Evolutionary conservation across 2,329 filamentous ascomycete genomes (phyloP), one percentile per base, ranked within the genome.

Genomic region (Ampelomyces quisqualis): DNA sequence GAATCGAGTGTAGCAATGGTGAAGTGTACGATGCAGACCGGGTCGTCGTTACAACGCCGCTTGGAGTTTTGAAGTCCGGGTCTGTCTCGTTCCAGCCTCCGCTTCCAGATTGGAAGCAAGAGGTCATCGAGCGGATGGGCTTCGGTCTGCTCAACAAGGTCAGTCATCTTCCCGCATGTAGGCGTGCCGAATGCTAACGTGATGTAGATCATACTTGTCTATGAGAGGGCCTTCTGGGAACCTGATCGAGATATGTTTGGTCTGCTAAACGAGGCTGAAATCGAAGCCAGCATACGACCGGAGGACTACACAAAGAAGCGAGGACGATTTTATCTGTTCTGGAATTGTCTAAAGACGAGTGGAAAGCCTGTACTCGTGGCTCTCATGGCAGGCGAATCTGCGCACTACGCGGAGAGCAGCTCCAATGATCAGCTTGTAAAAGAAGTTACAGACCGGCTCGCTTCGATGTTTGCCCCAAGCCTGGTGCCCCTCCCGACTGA

Each of bases 241-340:
- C 76, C 83, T 5, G 79, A 85, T 29, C 81, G 88, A 51, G 90
- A 98, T 65, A 97, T 98, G 68, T 96, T 98, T 66, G 94, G 93
- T 8, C 81, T 95, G 27, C 74, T 98, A 28, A 85, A 90, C 42
- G 83, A 88, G 52, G 83, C 90, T 3, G 73, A 77, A 15, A 79
- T 81, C 45, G 74, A 77, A 3, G 77, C 82, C 41, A 95, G 89
- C 60, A 77, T 90, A 39, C 76, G 83, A 30, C 89, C 94, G 58
- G 79, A 80, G 35, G 87, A 95, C 51, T 97, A 97, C 60, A 76
- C 82, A 4, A 74, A 78, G 3, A 84, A 82, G 47, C 82, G 91
- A 38, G 91, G 91, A n/a, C 85, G 90, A 17, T 95, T 95, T 70
- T 98, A 97, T 60, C 81, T 98, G 56, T 97, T 95, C 80, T 97